These are phyloP conservation scores for Coniochaeta sp. DNA, from an alignment of 2,329 filamentous ascomycete genomes.

Conservation along the genomic window DNA sequence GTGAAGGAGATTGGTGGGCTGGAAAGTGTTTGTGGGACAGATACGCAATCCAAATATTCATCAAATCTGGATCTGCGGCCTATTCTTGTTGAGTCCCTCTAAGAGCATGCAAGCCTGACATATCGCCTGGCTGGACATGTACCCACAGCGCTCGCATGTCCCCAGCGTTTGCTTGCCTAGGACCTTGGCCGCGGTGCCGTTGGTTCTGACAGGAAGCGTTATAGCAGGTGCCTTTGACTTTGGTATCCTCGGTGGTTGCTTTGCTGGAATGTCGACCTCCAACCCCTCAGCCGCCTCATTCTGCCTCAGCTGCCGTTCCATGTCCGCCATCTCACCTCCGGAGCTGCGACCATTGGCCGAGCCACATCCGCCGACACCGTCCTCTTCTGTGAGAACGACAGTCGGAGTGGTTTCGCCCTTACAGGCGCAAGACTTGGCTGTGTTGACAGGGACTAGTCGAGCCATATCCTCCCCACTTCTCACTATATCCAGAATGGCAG, in stretches of 20 bases:
- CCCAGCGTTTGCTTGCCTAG: slow-evolving; percentile 66
- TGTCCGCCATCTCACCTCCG: slow-evolving; percentile 71
- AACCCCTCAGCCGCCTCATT: slow-evolving; percentile 52
- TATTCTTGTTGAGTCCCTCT: slow-evolving; percentile 81
- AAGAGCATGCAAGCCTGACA: slow-evolving; percentile 92
- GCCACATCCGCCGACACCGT: slow-evolving; percentile 63
- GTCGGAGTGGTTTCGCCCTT: slow-evolving; percentile 30
- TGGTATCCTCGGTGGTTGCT: slow-evolving; percentile 27
- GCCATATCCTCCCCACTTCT: slow-evolving; percentile 96
- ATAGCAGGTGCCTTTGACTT: slow-evolving; percentile 19
- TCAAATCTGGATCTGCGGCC: slow-evolving; percentile 50
- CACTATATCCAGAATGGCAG: slow-evolving; percentile 91
- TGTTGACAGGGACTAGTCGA: slow-evolving; percentile 62
- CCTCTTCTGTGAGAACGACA: slow-evolving; percentile 42
- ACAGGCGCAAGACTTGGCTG: slow-evolving; percentile 38
- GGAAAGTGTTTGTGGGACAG: slow-evolving; percentile 2
- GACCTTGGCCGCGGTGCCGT: slow-evolving; percentile 14
- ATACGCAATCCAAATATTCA: slow-evolving; percentile 8
- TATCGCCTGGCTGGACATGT: slow-evolving; percentile 87
- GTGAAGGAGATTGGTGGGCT: slow-evolving; percentile 8
- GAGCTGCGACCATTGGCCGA: slow-evolving; percentile 57
- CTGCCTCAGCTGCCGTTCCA: slow-evolving; percentile 65
- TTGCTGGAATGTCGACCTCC: slow-evolving; percentile 58
- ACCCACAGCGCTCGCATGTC: slow-evolving; percentile 80
- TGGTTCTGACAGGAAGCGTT: slow-evolving; percentile 13